Evolutionary conservation across 768 basidiomycete genomes (phyloP).

Genomic region (Pholiota microspora): DNA sequence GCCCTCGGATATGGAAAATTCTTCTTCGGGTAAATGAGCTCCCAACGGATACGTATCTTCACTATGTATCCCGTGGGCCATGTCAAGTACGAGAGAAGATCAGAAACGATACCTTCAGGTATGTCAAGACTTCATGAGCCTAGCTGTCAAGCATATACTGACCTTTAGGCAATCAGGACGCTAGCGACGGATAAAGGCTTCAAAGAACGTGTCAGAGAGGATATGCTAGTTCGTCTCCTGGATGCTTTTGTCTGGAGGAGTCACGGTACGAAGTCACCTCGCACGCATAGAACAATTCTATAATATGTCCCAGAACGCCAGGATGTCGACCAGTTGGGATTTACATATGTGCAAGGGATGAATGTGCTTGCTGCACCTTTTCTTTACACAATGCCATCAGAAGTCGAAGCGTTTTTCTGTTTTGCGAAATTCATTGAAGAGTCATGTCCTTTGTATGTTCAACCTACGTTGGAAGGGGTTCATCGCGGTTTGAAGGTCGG

Average conservation of each 20-base stretch:
- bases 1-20: slow-evolving; percentile 94
- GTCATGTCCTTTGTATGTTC: slow-evolving; percentile 93
- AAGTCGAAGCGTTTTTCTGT: slow-evolving; percentile 97
- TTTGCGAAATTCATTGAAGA: slow-evolving; percentile 96
- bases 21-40: slow-evolving; percentile 80
- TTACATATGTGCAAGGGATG: slow-evolving; percentile 99
- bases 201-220: slow-evolving; percentile 94
- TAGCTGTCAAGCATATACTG: too few species aligned
- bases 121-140: too few species aligned
- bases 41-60: slow-evolving; percentile 70
- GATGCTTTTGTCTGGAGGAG: slow-evolving; percentile 99
- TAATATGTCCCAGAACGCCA: slow-evolving; percentile 54
- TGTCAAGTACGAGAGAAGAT: slow-evolving; percentile 91
- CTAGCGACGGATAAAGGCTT: slow-evolving; percentile 97
- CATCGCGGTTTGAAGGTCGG: slow-evolving; percentile 89
- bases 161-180: slow-evolving; percentile 48
- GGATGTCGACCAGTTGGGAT: slow-evolving; percentile 76
- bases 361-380: slow-evolving; percentile 98
- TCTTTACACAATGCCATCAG: slow-evolving; percentile 95
- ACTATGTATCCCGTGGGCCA: slow-evolving; percentile 80
- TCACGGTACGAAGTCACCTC: slow-evolving; percentile 50
- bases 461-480: slow-evolving; percentile 93
- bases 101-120: slow-evolving; percentile 96
- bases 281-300: not conserved
- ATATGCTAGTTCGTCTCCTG: slow-evolving; percentile 93